phyloP scores from a whole-genome alignment of 352 stramenopile genomes.

The Aphanomyces stellatus region DNA sequence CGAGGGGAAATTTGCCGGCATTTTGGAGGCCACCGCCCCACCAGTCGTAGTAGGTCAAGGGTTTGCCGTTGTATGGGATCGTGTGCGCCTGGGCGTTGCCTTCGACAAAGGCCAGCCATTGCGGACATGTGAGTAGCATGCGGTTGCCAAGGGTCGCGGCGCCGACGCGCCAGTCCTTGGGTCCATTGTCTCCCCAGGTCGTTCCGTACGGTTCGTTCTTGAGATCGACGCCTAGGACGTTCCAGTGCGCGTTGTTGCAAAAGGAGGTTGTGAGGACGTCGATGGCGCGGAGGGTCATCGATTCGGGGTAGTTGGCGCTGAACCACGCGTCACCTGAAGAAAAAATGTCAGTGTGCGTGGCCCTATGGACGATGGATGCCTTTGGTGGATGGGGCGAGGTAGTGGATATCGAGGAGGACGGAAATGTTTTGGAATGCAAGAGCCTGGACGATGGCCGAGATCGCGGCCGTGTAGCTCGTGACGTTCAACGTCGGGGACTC shows the following conservation, averaged over 20 bases:
- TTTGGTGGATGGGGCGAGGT: conserved; percentile 29
- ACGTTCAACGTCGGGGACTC: conserved; percentile 55
- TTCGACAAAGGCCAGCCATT: conserved; percentile 61
- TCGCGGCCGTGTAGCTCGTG: conserved; percentile 45
- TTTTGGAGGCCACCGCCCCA: conserved; percentile 46
- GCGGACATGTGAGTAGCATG: conserved; percentile 46
- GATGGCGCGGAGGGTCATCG: conserved; percentile 38
- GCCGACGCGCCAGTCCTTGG: conserved; percentile 41
- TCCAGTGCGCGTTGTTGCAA: conserved; percentile 50
- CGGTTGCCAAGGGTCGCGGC: conserved; percentile 48
- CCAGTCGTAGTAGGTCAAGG: conserved; percentile 50
- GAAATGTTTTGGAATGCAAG: conserved; percentile 48
- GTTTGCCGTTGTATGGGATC: conserved; percentile 29
- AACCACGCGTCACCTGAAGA: conserved; percentile 38
- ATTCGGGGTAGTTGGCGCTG: conserved; percentile 32
- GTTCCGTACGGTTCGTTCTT: conserved; percentile 62
- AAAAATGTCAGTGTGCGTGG: too few species aligned
- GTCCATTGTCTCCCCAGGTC: conserved; percentile 29
- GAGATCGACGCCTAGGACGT: conserved; percentile 51
- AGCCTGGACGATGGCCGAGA: conserved; percentile 42
- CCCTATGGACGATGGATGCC: too few species aligned
- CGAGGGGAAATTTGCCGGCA: conserved; percentile 29
- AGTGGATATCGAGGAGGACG: conserved; percentile 61
- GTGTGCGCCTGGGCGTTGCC: conserved; percentile 36
- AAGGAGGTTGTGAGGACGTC: conserved; percentile 45